Evolutionary conservation across 148 eudicot genomes (phyloP), one percentile per base, ranked within the genome.

Genomic region (Euryodendron excelsum): DNA sequence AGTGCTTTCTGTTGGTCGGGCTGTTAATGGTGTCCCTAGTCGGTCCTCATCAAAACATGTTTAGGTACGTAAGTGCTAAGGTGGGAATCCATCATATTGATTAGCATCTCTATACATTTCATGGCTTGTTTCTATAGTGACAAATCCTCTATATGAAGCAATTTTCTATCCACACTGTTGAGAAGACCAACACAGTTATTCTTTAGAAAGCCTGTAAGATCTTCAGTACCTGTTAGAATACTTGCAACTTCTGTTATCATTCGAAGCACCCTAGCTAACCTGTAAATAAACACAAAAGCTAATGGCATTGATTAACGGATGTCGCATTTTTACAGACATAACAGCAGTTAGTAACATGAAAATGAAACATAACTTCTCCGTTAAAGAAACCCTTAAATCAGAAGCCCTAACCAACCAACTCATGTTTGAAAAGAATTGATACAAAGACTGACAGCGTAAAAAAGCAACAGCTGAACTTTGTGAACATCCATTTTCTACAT

Each of bases 41-140:
- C n/a, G n/a, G n/a, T n/a, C n/a, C n/a, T n/a, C n/a, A n/a, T n/a
- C n/a, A n/a, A n/a, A n/a, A n/a, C n/a, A n/a, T n/a, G 84, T 83
- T 93, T 93, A 65, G 99, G 99, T 58, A 93, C 97, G 75, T 96
- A 88, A 14, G 97, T 91, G 86, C 97, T 86, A 69, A 96, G 94
- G 70, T 96, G 93, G 85, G 95, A 85, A 73, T 98, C 99, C 98
- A 96, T 96, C 97, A 93, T 80, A 80, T 82, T 85, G 56, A 93
- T 91, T 84, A 96, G 83, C 93, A 96, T 80, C 80, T 93, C 97
- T 81, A 96, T 96, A 55, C 99, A 83, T 78, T 86, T 85, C 64
- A 91, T 86, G 74, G 98, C 99, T 87, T 89, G 99, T 75, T 88
- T 91, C 91, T 96, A 97, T 67, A 84, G 79, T 83, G 79, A 88